Percentiles rank a stretch among this genome's conserved stretches.
phyloP scores from a whole-genome alignment of 2,329 filamentous ascomycete genomes.

The Fusarium sp. region DNA sequence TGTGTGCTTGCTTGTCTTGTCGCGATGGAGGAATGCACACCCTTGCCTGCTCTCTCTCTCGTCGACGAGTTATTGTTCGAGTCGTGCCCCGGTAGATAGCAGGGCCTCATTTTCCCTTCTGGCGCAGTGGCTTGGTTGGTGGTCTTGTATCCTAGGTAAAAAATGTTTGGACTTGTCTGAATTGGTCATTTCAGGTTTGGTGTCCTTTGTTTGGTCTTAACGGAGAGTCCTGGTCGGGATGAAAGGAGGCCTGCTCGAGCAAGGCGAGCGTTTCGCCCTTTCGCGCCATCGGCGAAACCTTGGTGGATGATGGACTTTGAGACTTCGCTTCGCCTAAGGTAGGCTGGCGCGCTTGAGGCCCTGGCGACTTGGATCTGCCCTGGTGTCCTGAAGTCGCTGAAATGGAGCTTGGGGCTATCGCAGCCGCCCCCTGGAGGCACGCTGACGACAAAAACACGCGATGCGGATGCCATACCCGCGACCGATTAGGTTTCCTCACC shows the following conservation, averaged over 20 bases:
- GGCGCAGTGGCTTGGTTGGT: slow-evolving; percentile 5
- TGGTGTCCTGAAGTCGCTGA: slow-evolving; percentile 14
- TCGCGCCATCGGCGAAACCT: slow-evolving; percentile 27
- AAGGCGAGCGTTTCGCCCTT: slow-evolving; percentile 33
- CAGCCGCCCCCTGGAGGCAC: slow-evolving; percentile 32
- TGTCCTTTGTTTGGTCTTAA: slow-evolving; percentile 14
- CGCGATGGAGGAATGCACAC: slow-evolving; percentile 14
- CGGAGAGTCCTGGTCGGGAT: slow-evolving; percentile 5
- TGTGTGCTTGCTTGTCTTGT: slow-evolving; percentile 6
- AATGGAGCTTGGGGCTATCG: slow-evolving; percentile 24
- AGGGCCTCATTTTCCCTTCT: slow-evolving; percentile 22
- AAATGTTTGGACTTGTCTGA: slow-evolving; percentile 27
- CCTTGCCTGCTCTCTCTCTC: slow-evolving; percentile 25
- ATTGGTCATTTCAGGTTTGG: slow-evolving; percentile 31
- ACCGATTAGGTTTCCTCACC: slow-evolving; percentile 45
- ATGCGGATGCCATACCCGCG: slow-evolving; percentile 38
- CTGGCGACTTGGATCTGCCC: slow-evolving; percentile 1
- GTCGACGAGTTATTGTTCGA: slow-evolving; percentile 16
- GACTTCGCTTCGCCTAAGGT: slow-evolving; percentile 17
- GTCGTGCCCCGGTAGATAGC: slow-evolving; percentile 25
- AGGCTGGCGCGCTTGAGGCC: slow-evolving; percentile 21
- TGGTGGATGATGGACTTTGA: slow-evolving; percentile 25
- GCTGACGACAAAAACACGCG: slow-evolving; percentile 47
- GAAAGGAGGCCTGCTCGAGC: slow-evolving; percentile 10
- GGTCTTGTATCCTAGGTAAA: slow-evolving; percentile 24